phyloP scores from a whole-genome alignment of 2,329 filamentous ascomycete species.

The Blumeria graminis region DNA sequence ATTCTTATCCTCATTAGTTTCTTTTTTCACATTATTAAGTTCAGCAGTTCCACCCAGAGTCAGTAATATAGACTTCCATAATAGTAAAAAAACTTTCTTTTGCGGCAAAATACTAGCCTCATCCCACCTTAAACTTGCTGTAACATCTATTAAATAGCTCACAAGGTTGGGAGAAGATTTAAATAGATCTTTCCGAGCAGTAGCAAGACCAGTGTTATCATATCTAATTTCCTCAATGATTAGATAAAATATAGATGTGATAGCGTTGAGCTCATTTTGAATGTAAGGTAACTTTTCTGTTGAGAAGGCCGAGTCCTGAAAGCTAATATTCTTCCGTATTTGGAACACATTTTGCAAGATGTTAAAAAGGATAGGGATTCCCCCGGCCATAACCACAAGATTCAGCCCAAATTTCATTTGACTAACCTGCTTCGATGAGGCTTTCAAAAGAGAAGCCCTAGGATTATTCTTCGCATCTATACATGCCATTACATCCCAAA shows the following conservation, averaged over 20 bases:
- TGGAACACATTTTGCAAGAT: slow-evolving; percentile 14
- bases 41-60: slow-evolving; percentile 60
- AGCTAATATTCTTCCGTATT: slow-evolving; percentile 7
- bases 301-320: slow-evolving; percentile 11
- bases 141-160: slow-evolving; percentile 44
- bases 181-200: slow-evolving; percentile 20
- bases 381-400: slow-evolving; percentile 25
- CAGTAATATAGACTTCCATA: slow-evolving; percentile 81
- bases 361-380: slow-evolving; percentile 11
- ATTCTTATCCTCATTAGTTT: slow-evolving; percentile 31
- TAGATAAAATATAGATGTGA: slow-evolving; percentile 39
- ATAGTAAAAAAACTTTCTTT: slow-evolving; percentile 51
- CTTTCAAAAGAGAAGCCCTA: slow-evolving; percentile 23
- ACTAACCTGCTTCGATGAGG: slow-evolving; percentile 30
- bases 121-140: slow-evolving; percentile 49
- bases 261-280: slow-evolving; percentile 35
- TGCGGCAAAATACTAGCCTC: slow-evolving; percentile 37
- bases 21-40: slow-evolving; percentile 48
- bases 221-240: slow-evolving; percentile 31
- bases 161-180: slow-evolving; percentile 42
- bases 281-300: slow-evolving; percentile 16
- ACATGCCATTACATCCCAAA: slow-evolving; percentile 42
- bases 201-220: slow-evolving; percentile 23
- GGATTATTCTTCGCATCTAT: slow-evolving; percentile 15
- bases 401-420: slow-evolving; percentile 31